Percentiles rank a stretch among this genome's conserved stretches.
These are phyloP conservation scores for Asterionellopsis glacialis DNA, from an alignment of 108 stramenopile genomes.

Conservation along the genomic window DNA sequence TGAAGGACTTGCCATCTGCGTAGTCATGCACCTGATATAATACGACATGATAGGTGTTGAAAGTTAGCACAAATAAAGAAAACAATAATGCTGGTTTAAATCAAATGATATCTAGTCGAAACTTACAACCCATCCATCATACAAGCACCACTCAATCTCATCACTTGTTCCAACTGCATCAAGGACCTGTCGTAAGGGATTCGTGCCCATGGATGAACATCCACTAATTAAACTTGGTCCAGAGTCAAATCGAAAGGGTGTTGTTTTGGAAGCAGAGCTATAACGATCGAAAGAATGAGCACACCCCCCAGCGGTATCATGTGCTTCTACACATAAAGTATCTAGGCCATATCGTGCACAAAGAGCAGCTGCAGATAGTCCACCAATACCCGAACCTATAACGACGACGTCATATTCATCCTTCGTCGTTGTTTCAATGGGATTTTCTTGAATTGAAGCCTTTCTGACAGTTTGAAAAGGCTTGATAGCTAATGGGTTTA, in stretches of 20 bases:
- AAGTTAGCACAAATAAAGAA: too few relatives aligned
- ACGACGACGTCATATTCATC: slow-evolving; percentile 76
- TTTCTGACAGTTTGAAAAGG: too few relatives aligned
- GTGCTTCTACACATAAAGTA: slow-evolving; percentile 81
- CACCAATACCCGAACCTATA: slow-evolving; percentile 79
- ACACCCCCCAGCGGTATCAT: slow-evolving; percentile 77
- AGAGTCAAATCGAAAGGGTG: slow-evolving; percentile 58
- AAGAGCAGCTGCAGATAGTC: slow-evolving; percentile 74
- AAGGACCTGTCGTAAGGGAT: slow-evolving; percentile 81
- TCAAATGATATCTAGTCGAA: too few relatives aligned
- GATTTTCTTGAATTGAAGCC: not conserved
- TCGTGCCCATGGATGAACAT: slow-evolving; percentile 47
- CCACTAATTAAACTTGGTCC: slow-evolving; percentile 66
- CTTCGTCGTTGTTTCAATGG: too few relatives aligned
- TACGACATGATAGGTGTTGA: too few relatives aligned
- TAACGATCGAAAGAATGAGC: slow-evolving; percentile 78
- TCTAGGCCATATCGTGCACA: slow-evolving; percentile 61
- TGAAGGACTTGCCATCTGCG: slow-evolving; percentile 48
- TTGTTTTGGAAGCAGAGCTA: slow-evolving; percentile 25
- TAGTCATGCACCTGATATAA: too few relatives aligned
- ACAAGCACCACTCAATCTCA: slow-evolving; percentile 40
- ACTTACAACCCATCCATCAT: slow-evolving; percentile 28
- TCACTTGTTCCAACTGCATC: slow-evolving; percentile 72
- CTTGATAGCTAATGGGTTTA: too few relatives aligned
- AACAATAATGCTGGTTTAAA: too few relatives aligned